Evolutionary conservation across 192 early-diverging fungal species (phyloP), one percentile per base, ranked within the genome.

Genomic region (Backusella parvicylindrica): DNA sequence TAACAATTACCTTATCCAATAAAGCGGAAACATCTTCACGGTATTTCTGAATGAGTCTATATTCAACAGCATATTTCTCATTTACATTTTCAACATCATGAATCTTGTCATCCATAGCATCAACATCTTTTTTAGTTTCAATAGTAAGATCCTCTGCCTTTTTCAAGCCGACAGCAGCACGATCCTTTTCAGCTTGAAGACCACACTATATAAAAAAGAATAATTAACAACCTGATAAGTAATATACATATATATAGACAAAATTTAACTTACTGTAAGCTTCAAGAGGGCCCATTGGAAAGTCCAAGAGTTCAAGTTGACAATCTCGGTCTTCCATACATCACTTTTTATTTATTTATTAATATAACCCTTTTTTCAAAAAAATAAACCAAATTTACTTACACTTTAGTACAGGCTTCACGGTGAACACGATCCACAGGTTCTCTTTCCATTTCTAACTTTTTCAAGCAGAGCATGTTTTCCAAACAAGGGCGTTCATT

Each of bases 201-300:
- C 56, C 70, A 37, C 79, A 80, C 79, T 80, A 69, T 71, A 9
- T n/a, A 47, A 47, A 47, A 47, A 47, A 47, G 1, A 5, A 21
- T n/a, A 21, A 8, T 37, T 30, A 7, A 50, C 26, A 28, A 47
- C 21, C 33, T 50, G 6, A 33, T n/a, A n/a, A n/a, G n/a, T n/a
- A n/a, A n/a, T n/a, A n/a, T n/a, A n/a, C n/a, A n/a, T n/a, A n/a
- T n/a, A n/a, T n/a, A n/a, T n/a, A n/a, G n/a, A n/a, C n/a, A n/a
- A n/a, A n/a, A n/a, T n/a, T n/a, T n/a, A n/a, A 73, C 79, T 73
- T 81, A 76, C 79, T 4, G 75, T 81, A 28, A 77, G 1, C n/a
- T 68, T 70, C 15, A 68, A 37, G 21, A 81, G 47, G 32, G 65
- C 6, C 79, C 79, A 81, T 6, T 56, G 49, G 1, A 64, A 21